Base-by-base conservation (phyloP, 495 filamentous ascomycete genomes). In the Apodospora peruviana region DNA sequence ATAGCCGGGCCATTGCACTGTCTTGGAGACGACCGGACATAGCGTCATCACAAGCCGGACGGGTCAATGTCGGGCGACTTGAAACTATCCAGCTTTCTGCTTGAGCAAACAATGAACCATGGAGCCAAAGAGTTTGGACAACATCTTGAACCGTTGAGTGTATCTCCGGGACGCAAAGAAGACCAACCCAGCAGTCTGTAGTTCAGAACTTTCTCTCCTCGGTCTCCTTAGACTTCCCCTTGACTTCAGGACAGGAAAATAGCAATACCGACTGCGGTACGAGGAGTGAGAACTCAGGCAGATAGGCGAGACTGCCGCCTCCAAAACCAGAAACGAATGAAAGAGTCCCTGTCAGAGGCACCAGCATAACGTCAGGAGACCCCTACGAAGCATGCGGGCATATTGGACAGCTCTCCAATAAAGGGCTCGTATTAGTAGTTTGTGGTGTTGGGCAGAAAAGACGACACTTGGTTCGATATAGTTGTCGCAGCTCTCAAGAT, bases 401-500 rank as follows among this genome's bases (percentile, higher is more conserved):
- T 53, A 50, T 45, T 51, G 29, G 51, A 55, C 17, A 27, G 22
- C 24, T 29, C 19, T 43, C n/a, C n/a, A n/a, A 12, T 17, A 25
- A 48, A 2, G 40, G 16, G 20, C 23, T 47, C 45, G 55, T 56
- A 62, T 57, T 52, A 51, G 59, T 9, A 54, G 41, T 12, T 32
- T 45, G 18, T n/a, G 48, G 43, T 42, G 58, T 62, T 60, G 57
- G 61, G 59, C 59, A 57, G 53, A 19, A 56, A 59, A 40, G 41
- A 19, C 21, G 32, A 34, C 32, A 53, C 47, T 43, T 53, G 49
- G 52, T 51, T 52, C 43, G 48, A 46, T 50, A 42, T 20, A 18
- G 34, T 36, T 39, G 14, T 14, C 14, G 50, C 43, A 44, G 22
- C 43, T 47, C 27, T 50, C 38, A 47, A 60, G 56, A 62, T 62